Conservation (phyloP, 768 basidiomycete species). For the Hemileccinum impolitum region DNA sequence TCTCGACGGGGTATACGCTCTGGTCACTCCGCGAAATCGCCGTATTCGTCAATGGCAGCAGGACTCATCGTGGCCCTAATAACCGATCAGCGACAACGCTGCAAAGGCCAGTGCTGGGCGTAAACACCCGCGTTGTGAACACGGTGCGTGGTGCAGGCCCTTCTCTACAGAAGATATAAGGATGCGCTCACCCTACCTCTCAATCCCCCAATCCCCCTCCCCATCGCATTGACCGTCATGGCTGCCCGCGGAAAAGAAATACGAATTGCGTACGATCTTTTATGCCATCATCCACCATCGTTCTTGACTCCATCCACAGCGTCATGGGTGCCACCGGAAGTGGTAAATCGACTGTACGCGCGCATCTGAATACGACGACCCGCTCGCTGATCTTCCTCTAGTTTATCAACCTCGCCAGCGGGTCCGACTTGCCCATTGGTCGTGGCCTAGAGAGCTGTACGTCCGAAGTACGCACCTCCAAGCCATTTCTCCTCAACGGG, state of each 20-base stretch:
- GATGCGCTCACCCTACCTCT: not conserved
- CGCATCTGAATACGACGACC: not conserved
- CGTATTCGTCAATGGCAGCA: slow-evolving; percentile 16
- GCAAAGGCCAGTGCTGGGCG: slow-evolving; percentile 9
- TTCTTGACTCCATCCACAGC: slow-evolving; percentile 14
- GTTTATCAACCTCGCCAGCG: slow-evolving; percentile 56
- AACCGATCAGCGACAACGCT: slow-evolving; percentile 26
- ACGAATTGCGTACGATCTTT: slow-evolving; percentile 29
- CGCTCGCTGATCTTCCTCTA: not conserved
- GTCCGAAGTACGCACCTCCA: slow-evolving; percentile 39
- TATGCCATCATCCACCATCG: not conserved
- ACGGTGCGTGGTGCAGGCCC: slow-evolving; percentile 3
- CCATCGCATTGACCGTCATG: slow-evolving; percentile 14
- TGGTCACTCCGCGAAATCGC: slow-evolving; percentile 9
- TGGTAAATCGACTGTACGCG: slow-evolving; percentile 35
- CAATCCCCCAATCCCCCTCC: not conserved
- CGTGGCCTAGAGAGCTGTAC: slow-evolving; percentile 51
- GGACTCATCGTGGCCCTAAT: slow-evolving; percentile 26
- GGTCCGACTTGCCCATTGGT: slow-evolving; percentile 45
- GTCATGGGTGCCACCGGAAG: slow-evolving; percentile 36
- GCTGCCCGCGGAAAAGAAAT: slow-evolving; percentile 28
- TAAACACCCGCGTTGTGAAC: slow-evolving; percentile 17
- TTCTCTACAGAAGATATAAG: slow-evolving; percentile 17
- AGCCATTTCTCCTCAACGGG: slow-evolving; percentile 45
- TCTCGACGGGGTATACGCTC: too few relatives aligned